phyloP scores from a whole-genome alignment of 2,329 filamentous ascomycete species.

The Scolecobasidium constrictum region DNA sequence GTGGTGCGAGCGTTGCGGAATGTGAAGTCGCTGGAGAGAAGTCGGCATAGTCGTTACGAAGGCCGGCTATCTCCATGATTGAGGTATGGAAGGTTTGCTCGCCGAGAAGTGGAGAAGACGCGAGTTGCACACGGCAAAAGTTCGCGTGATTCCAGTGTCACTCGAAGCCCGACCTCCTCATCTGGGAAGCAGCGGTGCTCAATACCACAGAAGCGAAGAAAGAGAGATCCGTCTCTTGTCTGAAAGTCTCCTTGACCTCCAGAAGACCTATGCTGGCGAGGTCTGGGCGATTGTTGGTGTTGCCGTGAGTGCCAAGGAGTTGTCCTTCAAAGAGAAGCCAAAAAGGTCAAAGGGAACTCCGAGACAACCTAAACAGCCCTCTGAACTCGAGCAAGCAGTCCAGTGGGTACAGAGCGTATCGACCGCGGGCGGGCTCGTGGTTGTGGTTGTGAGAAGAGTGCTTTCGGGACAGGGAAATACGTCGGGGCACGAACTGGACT shows the following conservation, averaged over 20 bases:
- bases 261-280: not conserved
- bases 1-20: constrained; percentile 5
- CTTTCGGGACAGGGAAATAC: not conserved
- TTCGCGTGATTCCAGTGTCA: not conserved
- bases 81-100: not conserved
- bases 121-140: not conserved
- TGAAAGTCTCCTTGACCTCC: no score
- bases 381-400: not conserved
- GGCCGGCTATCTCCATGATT: constrained; percentile 45
- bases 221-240: not conserved
- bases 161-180: not conserved
- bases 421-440: not conserved
- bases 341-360: not conserved
- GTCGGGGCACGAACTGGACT: not conserved
- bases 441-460: not conserved
- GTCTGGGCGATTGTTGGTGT: not conserved
- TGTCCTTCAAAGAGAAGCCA: not conserved
- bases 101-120: not conserved
- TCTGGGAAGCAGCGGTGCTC: not conserved
- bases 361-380: not conserved
- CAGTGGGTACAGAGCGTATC: not conserved
- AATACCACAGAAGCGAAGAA: not conserved
- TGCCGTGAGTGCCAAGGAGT: not conserved
- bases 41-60: not conserved
- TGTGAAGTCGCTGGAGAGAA: not conserved